Percentiles rank a stretch among this genome's conserved stretches.
phyloP scores from a whole-genome alignment of 331 rosid genomes.

The Malus hybrid region DNA sequence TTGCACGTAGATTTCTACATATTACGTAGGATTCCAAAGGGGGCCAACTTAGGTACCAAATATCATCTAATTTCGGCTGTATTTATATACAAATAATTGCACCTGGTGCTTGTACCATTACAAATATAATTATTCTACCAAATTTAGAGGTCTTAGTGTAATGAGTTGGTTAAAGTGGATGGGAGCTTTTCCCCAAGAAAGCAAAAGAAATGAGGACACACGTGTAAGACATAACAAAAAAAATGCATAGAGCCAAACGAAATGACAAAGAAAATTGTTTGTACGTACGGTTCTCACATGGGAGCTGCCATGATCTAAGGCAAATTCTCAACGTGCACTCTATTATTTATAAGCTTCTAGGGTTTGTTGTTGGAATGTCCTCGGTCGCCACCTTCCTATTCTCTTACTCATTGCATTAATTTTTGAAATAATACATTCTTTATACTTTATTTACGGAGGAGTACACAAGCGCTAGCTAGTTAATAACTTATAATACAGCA shows the following conservation, averaged over 20 bases:
- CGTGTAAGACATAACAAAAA: slow-evolving; percentile 45
- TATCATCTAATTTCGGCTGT: background rate
- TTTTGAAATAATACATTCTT: background rate
- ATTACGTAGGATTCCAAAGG: background rate
- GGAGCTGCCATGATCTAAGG: slow-evolving; percentile 45
- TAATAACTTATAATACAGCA: no score
- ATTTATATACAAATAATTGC: background rate
- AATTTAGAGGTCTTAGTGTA: slow-evolving; percentile 1
- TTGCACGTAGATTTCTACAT: background rate
- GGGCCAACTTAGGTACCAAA: background rate
- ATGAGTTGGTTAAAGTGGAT: slow-evolving; percentile 27
- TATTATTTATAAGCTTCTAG: background rate
- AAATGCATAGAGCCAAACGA: slow-evolving; percentile 22
- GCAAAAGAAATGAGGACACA: slow-evolving; percentile 25
- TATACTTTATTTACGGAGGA: background rate
- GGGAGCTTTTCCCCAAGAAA: background rate
- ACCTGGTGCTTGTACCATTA: background rate
- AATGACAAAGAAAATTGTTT: slow-evolving; percentile 23
- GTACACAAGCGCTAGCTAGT: background rate
- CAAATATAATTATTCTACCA: background rate
- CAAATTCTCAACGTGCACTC: slow-evolving; percentile 46
- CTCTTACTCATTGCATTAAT: slow-evolving; percentile 3
- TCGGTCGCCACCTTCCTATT: slow-evolving; percentile 2
- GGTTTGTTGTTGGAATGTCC: slow-evolving; percentile 27
- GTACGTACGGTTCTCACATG: slow-evolving; percentile 51